A percentile compares a stretch with the other conserved stretches of the same genome.
Conservation (phyloP, 257 asterid species). For the Solanum chilense region DNA sequence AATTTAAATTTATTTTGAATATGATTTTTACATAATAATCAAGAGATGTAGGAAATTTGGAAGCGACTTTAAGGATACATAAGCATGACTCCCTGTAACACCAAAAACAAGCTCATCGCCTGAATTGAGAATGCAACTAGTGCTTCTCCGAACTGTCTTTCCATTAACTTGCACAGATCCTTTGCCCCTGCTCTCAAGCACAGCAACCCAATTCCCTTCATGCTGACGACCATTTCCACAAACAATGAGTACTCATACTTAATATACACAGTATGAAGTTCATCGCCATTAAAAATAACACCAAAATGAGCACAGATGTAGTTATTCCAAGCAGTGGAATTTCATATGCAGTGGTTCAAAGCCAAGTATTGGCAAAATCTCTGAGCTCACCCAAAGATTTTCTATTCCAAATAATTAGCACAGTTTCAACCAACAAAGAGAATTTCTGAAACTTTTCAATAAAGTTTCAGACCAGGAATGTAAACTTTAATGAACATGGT, state of each 20-base stretch:
- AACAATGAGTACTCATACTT: constrained; percentile 10
- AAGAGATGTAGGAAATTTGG: background rate
- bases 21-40: background rate
- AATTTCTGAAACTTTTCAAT: background rate
- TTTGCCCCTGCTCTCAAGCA: constrained; percentile 70
- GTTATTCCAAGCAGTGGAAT: background rate
- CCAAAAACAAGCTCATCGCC: constrained; percentile 89
- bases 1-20: background rate
- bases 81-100: constrained; percentile 57
- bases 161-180: constrained; percentile 80
- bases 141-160: constrained; percentile 49
- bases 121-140: constrained; percentile 48
- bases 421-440: background rate
- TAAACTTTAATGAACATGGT: background rate
- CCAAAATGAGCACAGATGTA: background rate
- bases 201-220: constrained; percentile 50
- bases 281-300: constrained; percentile 1
- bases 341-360: background rate
- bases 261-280: constrained; percentile 8
- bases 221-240: constrained; percentile 44
- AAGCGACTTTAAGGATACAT: constrained; percentile 50
- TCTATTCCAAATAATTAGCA: background rate
- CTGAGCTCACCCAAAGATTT: background rate
- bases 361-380: background rate
- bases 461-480: background rate